A percentile compares a stretch with the other conserved stretches of the same genome.
Conservation (phyloP, 768 basidiomycete species). For the Lentinula sp. region DNA sequence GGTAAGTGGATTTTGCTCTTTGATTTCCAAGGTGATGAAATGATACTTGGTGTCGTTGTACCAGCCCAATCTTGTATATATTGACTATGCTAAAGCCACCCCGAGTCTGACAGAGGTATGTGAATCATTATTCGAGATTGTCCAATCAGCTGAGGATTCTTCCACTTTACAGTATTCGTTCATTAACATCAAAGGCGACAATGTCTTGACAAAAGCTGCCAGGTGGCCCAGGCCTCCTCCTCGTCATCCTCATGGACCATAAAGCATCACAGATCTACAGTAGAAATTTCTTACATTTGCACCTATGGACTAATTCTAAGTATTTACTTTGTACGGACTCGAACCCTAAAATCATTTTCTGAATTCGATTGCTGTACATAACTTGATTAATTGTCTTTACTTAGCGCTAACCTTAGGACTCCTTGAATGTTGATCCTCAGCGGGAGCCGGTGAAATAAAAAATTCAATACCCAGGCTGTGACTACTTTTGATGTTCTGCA, state of each 20-base stretch:
- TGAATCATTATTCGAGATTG: background rate
- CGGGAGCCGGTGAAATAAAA: too few relatives aligned
- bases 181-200: constrained; percentile 44
- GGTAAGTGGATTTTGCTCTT: constrained; percentile 15
- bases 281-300: too few relatives aligned
- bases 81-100: constrained; percentile 45
- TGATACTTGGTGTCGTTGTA: background rate
- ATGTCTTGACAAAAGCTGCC: constrained; percentile 30
- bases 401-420: too few relatives aligned
- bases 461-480: too few relatives aligned
- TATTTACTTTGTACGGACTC: too few relatives aligned
- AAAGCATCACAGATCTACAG: background rate
- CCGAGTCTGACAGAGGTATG: constrained; percentile 46
- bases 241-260: background rate
- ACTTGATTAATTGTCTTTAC: too few relatives aligned
- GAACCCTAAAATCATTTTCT: too few relatives aligned
- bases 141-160: background rate
- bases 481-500: too few relatives aligned
- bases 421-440: too few relatives aligned
- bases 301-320: too few relatives aligned
- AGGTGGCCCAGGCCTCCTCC: background rate
- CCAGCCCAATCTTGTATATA: constrained; percentile 53
- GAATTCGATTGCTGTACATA: too few relatives aligned
- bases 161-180: constrained; percentile 40
- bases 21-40: background rate